A percentile compares a stretch with the other conserved stretches of the same genome.
phyloP scores from a whole-genome alignment of 768 basidiomycete species.

The Phallus indusiatus region DNA sequence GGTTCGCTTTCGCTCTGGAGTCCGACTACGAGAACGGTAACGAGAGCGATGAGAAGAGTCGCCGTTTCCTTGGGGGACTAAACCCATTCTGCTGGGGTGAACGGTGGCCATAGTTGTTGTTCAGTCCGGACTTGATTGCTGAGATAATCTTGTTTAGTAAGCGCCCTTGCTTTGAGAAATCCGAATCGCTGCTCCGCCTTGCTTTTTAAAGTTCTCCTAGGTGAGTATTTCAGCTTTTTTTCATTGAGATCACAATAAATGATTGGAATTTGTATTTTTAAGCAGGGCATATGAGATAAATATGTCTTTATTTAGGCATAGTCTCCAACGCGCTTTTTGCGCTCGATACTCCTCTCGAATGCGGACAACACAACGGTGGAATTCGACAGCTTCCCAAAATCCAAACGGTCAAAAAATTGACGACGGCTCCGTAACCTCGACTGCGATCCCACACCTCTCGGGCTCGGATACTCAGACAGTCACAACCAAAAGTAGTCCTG shows the following conservation, averaged over 20 bases:
- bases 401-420: neutral
- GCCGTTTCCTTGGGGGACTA: conserved; percentile 41
- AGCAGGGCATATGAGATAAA: neutral
- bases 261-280: too few species aligned
- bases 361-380: neutral
- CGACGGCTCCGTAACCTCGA: neutral
- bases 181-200: neutral
- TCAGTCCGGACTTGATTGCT: neutral
- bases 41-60: neutral
- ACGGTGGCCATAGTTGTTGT: conserved; percentile 49
- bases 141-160: neutral
- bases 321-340: neutral
- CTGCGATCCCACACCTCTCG: neutral
- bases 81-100: conserved; percentile 61
- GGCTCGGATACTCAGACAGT: neutral
- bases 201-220: too few species aligned
- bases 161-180: neutral
- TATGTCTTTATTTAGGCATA: neutral
- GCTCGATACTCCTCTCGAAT: neutral
- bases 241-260: too few species aligned
- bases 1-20: neutral
- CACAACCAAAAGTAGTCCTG: neutral
- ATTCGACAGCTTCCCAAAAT: neutral
- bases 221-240: too few species aligned
- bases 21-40: neutral